Base-by-base conservation (phyloP, 1,284 basidiomycete species). In the Pseudozyma thailandica region DNA sequence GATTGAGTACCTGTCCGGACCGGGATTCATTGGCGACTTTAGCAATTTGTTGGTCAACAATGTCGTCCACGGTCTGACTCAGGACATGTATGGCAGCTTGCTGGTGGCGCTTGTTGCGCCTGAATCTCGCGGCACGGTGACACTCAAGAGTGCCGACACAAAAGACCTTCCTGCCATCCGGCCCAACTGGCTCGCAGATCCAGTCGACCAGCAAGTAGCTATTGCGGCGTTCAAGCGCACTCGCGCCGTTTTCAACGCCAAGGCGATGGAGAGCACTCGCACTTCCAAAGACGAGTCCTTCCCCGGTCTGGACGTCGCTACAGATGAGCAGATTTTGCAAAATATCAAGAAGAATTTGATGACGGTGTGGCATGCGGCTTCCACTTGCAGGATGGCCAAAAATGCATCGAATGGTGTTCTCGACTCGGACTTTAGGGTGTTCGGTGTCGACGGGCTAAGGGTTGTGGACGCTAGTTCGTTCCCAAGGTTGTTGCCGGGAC, bases 391-490 rank as follows among this genome's bases (percentile, higher is more conserved):
- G 9, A 86, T 86, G 77, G 84, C 83, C 6, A 63, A 61, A 18
- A 59, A 51, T 12, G 75, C 75, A 0, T 55, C 58, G 10, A 78
- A 75, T 26, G 86, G 86, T 30, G 87, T 87, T 0, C 84, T 88
- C 4, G 85, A 86, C 52, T 80, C 85, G 1, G 72, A 84, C 56
- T 78, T 88, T 46, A 77, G 69, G 7, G 87, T 88, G 16, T 86
- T 87, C 53, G 86, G 86, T 1, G 78, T 85, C 6, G 53, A 76
- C 6, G 84, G 84, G 0, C 62, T 88, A 41, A 80, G 87, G 5
- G 81, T 88, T 9, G 84, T 86, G 13, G 87, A 88, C 66, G 86
- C 86, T 1, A 85, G 84, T 27, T 81, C 86, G n/a, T 84, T 87
- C 72, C 85, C 84, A n/a, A 39, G 46, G 16, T 39, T 74, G 50